phyloP scores from a whole-genome alignment of 257 asterid species.

The Capsicum pubescens region DNA sequence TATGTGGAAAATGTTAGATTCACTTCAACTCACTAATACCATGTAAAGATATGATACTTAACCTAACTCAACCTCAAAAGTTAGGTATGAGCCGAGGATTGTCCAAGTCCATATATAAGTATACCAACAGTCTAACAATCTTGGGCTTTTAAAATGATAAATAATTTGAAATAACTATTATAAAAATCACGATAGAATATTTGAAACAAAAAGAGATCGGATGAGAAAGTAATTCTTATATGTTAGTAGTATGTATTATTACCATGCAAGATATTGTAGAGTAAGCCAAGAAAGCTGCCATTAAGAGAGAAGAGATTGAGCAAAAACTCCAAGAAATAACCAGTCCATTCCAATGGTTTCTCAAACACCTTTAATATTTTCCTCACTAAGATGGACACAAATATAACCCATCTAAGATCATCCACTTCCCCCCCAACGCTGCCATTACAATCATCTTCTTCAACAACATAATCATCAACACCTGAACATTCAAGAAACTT shows the following conservation, averaged over 20 bases:
- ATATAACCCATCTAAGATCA: constrained; percentile 77
- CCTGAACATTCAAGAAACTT: constrained; percentile 58
- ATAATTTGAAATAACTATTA: no score
- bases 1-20: no score
- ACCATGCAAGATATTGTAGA: constrained; percentile 60
- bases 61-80: no score
- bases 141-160: no score
- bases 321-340: constrained; percentile 66
- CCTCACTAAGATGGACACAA: constrained; percentile 71
- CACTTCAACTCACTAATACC: no score
- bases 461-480: not conserved
- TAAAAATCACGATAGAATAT: no score
- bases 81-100: no score
- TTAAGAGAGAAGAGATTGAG: constrained; percentile 77
- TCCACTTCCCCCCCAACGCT: constrained; percentile 35
- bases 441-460: constrained; percentile 30
- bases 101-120: no score
- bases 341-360: constrained; percentile 80
- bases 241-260: constrained; percentile 16
- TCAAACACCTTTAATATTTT: constrained; percentile 57
- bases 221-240: no score
- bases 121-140: no score
- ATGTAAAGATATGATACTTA: no score
- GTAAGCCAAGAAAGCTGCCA: constrained; percentile 59
- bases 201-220: no score